Conservation (phyloP, 2,329 filamentous ascomycete genomes). For the Xylaria multiplex region DNA sequence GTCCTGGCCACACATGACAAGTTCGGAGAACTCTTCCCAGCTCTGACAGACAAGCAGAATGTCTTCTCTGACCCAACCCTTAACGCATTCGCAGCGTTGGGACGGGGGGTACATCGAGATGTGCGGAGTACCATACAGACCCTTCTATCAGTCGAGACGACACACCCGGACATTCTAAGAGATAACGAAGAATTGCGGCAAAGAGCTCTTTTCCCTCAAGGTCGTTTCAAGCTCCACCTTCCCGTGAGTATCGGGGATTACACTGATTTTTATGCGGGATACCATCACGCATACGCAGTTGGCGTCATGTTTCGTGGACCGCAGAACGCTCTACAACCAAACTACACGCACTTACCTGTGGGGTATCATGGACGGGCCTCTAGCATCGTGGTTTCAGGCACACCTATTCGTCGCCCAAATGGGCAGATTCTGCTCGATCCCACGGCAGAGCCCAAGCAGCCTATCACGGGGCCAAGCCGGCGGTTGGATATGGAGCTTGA, state of each 20-base stretch:
- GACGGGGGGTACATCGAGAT: conserved; percentile 72
- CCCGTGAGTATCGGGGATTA: conserved; percentile 85
- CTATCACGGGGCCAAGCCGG: conserved; percentile 70
- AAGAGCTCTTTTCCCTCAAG: conserved; percentile 67
- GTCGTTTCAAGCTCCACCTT: conserved; percentile 71
- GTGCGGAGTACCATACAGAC: conserved; percentile 76
- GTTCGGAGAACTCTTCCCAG: conserved; percentile 42
- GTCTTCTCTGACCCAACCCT: conserved; percentile 74
- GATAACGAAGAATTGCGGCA: conserved; percentile 68
- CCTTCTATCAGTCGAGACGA: conserved; percentile 69
- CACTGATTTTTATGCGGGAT: conserved; percentile 85
- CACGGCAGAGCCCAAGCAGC: conserved; percentile 67
- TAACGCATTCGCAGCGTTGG: conserved; percentile 79
- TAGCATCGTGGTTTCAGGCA: conserved; percentile 78
- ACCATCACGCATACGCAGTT: conserved; percentile 77
- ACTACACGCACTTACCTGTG: conserved; percentile 83
- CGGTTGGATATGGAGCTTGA: conserved; percentile 84
- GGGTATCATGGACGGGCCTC: conserved; percentile 84
- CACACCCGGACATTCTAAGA: conserved; percentile 69
- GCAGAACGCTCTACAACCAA: conserved; percentile 78
- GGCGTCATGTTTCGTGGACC: conserved; percentile 78
- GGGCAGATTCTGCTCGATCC: conserved; percentile 79
- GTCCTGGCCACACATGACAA: conserved; percentile 45
- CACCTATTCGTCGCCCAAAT: conserved; percentile 75
- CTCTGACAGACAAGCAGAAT: conserved; percentile 64